Percentiles rank a stretch among this genome's conserved stretches.
Conservation (phyloP, 148 eudicot genomes). For the Suaeda aralocaspica region DNA sequence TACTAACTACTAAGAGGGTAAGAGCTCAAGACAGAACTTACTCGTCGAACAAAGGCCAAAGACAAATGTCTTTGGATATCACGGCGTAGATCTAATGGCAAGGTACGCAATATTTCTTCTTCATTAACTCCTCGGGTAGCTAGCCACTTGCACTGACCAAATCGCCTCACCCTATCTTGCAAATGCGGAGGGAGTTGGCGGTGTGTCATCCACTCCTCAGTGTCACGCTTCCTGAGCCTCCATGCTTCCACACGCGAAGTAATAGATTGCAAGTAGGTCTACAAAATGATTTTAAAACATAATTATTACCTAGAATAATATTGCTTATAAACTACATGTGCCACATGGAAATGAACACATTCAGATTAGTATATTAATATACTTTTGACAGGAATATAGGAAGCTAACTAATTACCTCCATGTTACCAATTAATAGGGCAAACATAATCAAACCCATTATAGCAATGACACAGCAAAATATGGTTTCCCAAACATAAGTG, state of each 20-base stretch:
- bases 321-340: too few species aligned
- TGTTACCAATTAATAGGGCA: slow-evolving; percentile 66
- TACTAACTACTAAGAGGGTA: too few species aligned
- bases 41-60: slow-evolving; percentile 79
- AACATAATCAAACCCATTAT: slow-evolving; percentile 62
- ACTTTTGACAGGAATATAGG: neutral
- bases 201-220: slow-evolving; percentile 94
- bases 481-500: slow-evolving; percentile 55
- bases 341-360: too few species aligned
- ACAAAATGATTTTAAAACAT: neutral
- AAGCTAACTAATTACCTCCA: slow-evolving; percentile 51
- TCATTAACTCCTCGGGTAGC: slow-evolving; percentile 86
- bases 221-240: slow-evolving; percentile 80
- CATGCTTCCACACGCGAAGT: slow-evolving; percentile 91
- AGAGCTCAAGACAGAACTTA: slow-evolving; percentile 30
- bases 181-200: slow-evolving; percentile 69
- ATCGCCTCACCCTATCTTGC: slow-evolving; percentile 54
- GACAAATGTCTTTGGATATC: slow-evolving; percentile 81
- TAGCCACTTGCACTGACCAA: slow-evolving; percentile 81
- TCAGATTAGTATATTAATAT: too few species aligned
- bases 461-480: slow-evolving; percentile 52
- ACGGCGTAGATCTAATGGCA: slow-evolving; percentile 77
- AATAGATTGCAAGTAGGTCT: slow-evolving; percentile 82
- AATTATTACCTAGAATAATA: neutral
- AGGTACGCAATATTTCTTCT: slow-evolving; percentile 54